Evolutionary conservation across 495 filamentous ascomycete species (phyloP).

Genomic region (Aspergillus hancockii): DNA sequence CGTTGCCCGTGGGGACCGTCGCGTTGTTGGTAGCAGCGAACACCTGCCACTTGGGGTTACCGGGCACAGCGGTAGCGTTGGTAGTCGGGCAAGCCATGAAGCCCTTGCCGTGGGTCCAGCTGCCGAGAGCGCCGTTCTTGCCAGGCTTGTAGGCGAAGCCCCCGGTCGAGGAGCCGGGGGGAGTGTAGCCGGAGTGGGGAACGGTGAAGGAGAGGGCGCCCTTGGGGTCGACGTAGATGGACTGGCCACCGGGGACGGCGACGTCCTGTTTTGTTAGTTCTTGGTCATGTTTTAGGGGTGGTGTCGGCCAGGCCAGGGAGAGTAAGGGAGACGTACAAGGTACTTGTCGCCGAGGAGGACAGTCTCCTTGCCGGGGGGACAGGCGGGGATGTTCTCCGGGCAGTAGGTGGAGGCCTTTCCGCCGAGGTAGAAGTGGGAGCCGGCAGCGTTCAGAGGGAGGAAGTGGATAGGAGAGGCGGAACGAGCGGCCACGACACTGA

Average conservation of each 20-base stretch:
- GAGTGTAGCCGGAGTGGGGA: conserved; percentile 59
- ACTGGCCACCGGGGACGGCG: conserved; percentile 65
- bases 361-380: conserved; percentile 47
- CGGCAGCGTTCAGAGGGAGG: conserved; percentile 37
- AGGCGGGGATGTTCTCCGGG: conserved; percentile 27
- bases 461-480: conserved; percentile 48
- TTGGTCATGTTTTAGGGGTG: neutral
- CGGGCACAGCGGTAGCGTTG: neutral
- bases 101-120: neutral
- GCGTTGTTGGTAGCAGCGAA: conserved; percentile 35
- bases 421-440: conserved; percentile 42
- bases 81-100: neutral
- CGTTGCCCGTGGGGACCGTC: conserved; percentile 33
- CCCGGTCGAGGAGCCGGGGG: conserved; percentile 48
- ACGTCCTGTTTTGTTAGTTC: conserved; percentile 36
- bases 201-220: conserved; percentile 61
- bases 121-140: neutral
- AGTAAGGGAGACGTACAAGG: conserved; percentile 27
- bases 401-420: conserved; percentile 42
- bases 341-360: conserved; percentile 35
- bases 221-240: conserved; percentile 56
- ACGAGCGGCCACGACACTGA: conserved; percentile 39
- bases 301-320: neutral
- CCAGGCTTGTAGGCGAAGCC: conserved; percentile 38
- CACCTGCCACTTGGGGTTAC: conserved; percentile 30